Percentiles rank a stretch among this genome's conserved stretches.
These are phyloP conservation scores for Pseudopediastrum boryanum DNA, from an alignment of 139 green algal genomes.

Conservation along the genomic window DNA sequence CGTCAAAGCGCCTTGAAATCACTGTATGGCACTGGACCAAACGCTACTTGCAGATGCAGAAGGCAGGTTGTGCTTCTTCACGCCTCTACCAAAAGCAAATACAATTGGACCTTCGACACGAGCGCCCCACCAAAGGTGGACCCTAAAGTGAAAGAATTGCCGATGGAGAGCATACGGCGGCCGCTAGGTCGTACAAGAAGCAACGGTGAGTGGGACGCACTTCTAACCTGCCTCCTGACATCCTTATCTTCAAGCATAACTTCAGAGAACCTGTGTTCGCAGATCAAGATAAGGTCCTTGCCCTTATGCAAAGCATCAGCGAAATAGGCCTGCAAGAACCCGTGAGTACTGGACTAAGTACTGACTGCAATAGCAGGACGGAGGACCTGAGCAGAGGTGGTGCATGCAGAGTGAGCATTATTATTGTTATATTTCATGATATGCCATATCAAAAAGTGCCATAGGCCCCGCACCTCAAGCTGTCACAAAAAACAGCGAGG, in stretches of 20 bases:
- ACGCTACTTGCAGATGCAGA: not conserved
- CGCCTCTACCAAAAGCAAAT: constrained; percentile 44
- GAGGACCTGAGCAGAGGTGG: too few relatives aligned
- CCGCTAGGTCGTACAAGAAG: constrained; percentile 58
- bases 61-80: too few relatives aligned
- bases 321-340: constrained; percentile 86
- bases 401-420: not conserved
- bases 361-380: not conserved
- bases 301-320: constrained; percentile 82
- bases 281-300: constrained; percentile 85
- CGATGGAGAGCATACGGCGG: constrained; percentile 53
- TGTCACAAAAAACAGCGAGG: not conserved
- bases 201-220: constrained; percentile 50
- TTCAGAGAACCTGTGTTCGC: too few relatives aligned
- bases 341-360: constrained; percentile 29
- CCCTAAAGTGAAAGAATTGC: constrained; percentile 47
- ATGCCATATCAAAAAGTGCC: too few relatives aligned
- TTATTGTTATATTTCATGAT: not conserved
- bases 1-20: not conserved
- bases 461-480: not conserved
- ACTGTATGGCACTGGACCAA: not conserved
- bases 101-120: constrained; percentile 45
- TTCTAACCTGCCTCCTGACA: not conserved
- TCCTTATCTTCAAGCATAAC: not conserved
- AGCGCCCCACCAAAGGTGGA: not conserved